Evolutionary conservation across 768 basidiomycete genomes (phyloP), one percentile per base, ranked within the genome.

Genomic region (Saitozyma sp.): DNA sequence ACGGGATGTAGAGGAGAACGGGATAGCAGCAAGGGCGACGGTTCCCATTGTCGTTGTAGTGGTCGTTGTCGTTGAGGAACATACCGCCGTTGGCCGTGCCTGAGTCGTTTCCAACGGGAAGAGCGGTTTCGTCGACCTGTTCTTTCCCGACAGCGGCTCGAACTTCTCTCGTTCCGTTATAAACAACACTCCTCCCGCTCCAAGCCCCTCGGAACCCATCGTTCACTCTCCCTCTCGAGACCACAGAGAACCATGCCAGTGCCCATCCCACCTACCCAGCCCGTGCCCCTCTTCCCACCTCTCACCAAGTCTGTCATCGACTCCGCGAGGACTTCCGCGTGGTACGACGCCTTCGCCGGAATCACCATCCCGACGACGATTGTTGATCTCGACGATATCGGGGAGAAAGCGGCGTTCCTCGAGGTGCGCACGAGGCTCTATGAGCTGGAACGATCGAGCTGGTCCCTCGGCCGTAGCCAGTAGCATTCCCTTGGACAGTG

Each of bases 371-470:
- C 63, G 8, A 52, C 62, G 8, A 62, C 58, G 8, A 50, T 73
- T 16, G 68, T 76, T 43, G 68, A 76, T 50, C 45, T 76, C 17
- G 62, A 62, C 7, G 56, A 56, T 7, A 16, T 68, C 6, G 72
- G 72, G 11, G 74, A 73, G 54, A 57, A 67, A 16, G 67, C 67
- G 19, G 65, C 64, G 9, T 76, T 76, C 45, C 43, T 69, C 16
- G 65, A 68, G 45, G 74, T 76, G 46, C 54, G 64, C 14, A 19
- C n/a, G 49, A 16, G 53, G 1, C 8, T 11, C 13, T 52, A 42
- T 43, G 17, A 17, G 40, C 38, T 39, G 38, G 2, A 48, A 1
- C 8, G 50, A 29, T 2, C 29, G n/a, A 29, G 29, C 29, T 29
- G 29, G 29, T 29, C 29, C 29, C 29, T n/a, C n/a, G n/a, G n/a